Conservation (phyloP, 768 basidiomycete species). For the Leccinum arenicola region DNA sequence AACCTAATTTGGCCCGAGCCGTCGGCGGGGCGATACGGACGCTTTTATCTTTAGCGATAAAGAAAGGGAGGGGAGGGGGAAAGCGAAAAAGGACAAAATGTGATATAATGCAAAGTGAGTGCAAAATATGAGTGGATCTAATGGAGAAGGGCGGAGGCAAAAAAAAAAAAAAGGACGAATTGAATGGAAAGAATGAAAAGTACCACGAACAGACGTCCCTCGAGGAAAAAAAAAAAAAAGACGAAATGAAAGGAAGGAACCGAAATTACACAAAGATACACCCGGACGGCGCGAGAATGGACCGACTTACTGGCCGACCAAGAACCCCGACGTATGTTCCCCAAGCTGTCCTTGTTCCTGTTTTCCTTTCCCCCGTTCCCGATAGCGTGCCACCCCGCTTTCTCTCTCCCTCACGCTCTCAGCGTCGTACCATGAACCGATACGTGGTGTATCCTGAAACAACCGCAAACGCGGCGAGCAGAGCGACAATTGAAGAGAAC, state of each 20-base stretch:
- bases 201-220: not conserved
- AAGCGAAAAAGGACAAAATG: not conserved
- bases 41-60: not conserved
- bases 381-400: not conserved
- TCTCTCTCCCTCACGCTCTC: not conserved
- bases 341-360: not conserved
- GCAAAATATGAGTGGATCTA: not conserved
- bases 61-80: not conserved
- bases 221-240: not conserved
- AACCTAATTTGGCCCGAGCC: not conserved
- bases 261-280: not conserved
- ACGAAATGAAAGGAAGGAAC: not conserved
- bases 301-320: not conserved
- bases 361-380: not conserved
- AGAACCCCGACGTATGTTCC: not conserved
- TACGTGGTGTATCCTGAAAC: constrained; percentile 80
- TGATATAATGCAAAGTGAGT: not conserved
- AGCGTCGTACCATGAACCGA: constrained; percentile 61
- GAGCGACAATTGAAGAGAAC: constrained; percentile 86
- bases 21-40: not conserved
- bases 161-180: not conserved
- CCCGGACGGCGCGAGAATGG: not conserved
- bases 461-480: constrained; percentile 75
- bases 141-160: not conserved
- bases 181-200: not conserved